Conservation (phyloP, 1,284 basidiomycete genomes). For the Austropuccinia psidii region DNA sequence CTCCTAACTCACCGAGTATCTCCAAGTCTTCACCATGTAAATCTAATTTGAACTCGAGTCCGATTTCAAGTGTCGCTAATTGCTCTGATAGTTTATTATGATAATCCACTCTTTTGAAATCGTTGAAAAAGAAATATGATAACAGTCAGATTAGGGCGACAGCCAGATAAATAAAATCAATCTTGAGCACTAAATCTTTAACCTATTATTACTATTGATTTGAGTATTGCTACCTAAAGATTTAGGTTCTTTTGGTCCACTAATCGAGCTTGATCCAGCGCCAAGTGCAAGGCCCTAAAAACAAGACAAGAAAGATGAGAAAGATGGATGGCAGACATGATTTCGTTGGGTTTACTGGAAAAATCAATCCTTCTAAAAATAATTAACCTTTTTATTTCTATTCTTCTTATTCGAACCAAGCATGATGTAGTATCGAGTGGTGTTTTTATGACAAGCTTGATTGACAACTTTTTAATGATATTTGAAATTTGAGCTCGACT, state of each 20-base stretch:
- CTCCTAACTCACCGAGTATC: slow-evolving; percentile 78
- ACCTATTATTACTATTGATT: not conserved
- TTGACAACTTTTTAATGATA: too few relatives aligned
- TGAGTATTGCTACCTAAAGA: not conserved
- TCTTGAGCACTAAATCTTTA: too few relatives aligned
- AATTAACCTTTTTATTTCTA: slow-evolving; percentile 30
- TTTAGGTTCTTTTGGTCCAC: slow-evolving; percentile 23
- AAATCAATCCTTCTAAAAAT: not conserved
- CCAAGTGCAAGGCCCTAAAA: slow-evolving; percentile 33
- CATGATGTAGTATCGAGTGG: slow-evolving; percentile 10
- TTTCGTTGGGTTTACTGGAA: too few relatives aligned
- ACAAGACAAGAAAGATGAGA: not conserved
- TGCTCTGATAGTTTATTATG: slow-evolving; percentile 65
- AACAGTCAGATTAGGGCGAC: too few relatives aligned
- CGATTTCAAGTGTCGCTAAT: slow-evolving; percentile 56
- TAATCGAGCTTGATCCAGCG: not conserved
- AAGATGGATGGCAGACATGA: not conserved
- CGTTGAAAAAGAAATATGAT: too few relatives aligned
- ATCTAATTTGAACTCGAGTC: slow-evolving; percentile 49
- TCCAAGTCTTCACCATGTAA: slow-evolving; percentile 50
- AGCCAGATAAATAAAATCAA: too few relatives aligned
- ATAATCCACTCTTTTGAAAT: slow-evolving; percentile 48
- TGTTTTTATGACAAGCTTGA: too few relatives aligned
- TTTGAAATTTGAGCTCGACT: too few relatives aligned
- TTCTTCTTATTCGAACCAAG: slow-evolving; percentile 30